Evolutionary conservation across 2,329 filamentous ascomycete species (phyloP).

Genomic region (Calonectria leucothoes): DNA sequence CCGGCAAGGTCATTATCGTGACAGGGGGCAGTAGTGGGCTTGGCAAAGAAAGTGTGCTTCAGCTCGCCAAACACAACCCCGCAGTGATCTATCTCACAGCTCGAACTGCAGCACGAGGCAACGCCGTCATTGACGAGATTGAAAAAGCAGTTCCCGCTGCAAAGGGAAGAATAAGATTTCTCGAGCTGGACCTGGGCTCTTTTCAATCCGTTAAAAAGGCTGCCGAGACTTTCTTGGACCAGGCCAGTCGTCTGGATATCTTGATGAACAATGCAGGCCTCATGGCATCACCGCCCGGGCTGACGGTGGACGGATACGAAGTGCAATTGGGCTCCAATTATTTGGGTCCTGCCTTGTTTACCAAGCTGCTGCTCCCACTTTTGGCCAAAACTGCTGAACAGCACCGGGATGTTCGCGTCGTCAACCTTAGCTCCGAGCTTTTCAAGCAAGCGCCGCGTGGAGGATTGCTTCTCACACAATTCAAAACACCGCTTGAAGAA

Average conservation of each 20-base stretch:
- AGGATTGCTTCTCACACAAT: background rate
- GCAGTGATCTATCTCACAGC: constrained; percentile 14
- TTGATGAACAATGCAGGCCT: constrained; percentile 8
- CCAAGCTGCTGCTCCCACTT: background rate
- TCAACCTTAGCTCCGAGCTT: background rate
- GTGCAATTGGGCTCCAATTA: background rate
- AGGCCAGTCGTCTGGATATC: background rate
- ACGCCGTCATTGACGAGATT: background rate
- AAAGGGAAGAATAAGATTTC: background rate
- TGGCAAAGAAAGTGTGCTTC: constrained; percentile 16
- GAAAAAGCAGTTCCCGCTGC: background rate
- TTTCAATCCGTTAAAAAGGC: background rate
- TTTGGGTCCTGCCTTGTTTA: background rate
- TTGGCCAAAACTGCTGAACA: background rate
- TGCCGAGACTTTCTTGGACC: background rate
- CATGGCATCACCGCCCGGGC: background rate
- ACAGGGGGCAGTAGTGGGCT: constrained; percentile 53
- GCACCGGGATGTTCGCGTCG: background rate
- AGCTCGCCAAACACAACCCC: constrained; percentile 15
- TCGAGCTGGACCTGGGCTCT: background rate
- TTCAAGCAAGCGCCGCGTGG: background rate
- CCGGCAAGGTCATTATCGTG: constrained; percentile 44
- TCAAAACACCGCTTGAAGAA: background rate
- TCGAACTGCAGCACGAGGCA: background rate
- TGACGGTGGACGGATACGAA: constrained; percentile 8